Evolutionary conservation across 2,329 filamentous ascomycete genomes (phyloP).

Genomic region (Trichophyton rubrum): DNA sequence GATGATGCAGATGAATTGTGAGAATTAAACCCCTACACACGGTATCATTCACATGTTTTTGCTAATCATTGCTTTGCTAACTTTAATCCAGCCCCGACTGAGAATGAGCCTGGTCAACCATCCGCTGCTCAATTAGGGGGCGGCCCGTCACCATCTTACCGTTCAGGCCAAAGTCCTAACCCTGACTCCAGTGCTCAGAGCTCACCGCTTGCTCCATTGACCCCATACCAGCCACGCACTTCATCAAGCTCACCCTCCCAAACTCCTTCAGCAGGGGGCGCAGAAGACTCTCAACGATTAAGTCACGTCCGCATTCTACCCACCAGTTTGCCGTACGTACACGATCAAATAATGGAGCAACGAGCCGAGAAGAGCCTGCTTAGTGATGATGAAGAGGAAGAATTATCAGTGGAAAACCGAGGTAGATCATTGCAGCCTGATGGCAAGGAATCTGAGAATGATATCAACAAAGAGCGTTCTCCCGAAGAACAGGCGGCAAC

Average conservation of each 20-base stretch:
- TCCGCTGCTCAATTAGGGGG: conserved; percentile 17
- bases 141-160: background rate
- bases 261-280: conserved; percentile 13
- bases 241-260: background rate
- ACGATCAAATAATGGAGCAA: conserved; percentile 74
- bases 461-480: conserved; percentile 19
- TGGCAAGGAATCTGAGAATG: conserved; percentile 3
- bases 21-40: conserved; percentile 32
- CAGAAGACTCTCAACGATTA: conserved; percentile 37
- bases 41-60: no score
- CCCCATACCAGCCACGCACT: background rate
- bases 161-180: background rate
- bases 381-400: background rate
- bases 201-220: conserved; percentile 7
- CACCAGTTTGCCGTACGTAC: conserved; percentile 79
- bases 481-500: conserved; percentile 70
- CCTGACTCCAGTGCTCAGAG: background rate
- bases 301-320: conserved; percentile 88
- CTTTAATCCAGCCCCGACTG: conserved; percentile 4
- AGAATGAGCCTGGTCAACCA: conserved; percentile 19
- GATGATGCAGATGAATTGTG: conserved; percentile 88
- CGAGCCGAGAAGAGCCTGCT: conserved; percentile 20
- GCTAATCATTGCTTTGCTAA: background rate
- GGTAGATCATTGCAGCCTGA: background rate
- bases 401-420: background rate